phyloP scores from a whole-genome alignment of 208 protist species.

The Crithidia bombi region DNA sequence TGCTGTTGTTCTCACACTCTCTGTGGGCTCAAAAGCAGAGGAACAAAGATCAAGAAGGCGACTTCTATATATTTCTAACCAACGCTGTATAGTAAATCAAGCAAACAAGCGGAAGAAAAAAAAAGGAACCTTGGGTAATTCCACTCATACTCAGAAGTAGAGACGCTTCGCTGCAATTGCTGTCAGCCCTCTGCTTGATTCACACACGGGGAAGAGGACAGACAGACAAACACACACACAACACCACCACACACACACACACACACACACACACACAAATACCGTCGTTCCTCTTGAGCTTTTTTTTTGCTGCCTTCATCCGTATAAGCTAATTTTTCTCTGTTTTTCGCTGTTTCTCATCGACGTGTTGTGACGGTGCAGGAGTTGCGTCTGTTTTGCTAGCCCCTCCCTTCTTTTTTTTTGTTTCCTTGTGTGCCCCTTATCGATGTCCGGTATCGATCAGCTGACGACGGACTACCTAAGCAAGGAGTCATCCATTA shows the following conservation, averaged over 20 bases:
- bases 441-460: slow-evolving; percentile 23
- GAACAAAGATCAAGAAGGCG: too few species aligned
- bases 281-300: not conserved
- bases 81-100: too few species aligned
- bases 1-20: too few species aligned
- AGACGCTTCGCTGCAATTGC: too few species aligned
- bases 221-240: not conserved
- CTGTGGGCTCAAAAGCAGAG: too few species aligned
- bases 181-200: too few species aligned
- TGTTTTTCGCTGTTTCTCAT: slow-evolving; percentile 1
- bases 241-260: too few species aligned
- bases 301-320: not conserved
- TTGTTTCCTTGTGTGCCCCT: slow-evolving; percentile 1
- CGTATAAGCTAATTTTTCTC: not conserved
- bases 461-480: slow-evolving; percentile 13
- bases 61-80: too few species aligned
- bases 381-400: slow-evolving; percentile 5
- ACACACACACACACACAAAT: too few species aligned
- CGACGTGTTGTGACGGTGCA: not conserved
- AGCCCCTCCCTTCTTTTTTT: slow-evolving; percentile 17
- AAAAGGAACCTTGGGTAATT: too few species aligned
- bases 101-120: too few species aligned
- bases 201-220: not conserved
- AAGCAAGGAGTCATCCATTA: slow-evolving; percentile 20
- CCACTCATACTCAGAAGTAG: too few species aligned